A percentile compares a stretch with the other conserved stretches of the same genome.
These are phyloP conservation scores for Exophiala dermatitidis DNA, from an alignment of 2,329 filamentous ascomycete genomes.

Conservation along the genomic window DNA sequence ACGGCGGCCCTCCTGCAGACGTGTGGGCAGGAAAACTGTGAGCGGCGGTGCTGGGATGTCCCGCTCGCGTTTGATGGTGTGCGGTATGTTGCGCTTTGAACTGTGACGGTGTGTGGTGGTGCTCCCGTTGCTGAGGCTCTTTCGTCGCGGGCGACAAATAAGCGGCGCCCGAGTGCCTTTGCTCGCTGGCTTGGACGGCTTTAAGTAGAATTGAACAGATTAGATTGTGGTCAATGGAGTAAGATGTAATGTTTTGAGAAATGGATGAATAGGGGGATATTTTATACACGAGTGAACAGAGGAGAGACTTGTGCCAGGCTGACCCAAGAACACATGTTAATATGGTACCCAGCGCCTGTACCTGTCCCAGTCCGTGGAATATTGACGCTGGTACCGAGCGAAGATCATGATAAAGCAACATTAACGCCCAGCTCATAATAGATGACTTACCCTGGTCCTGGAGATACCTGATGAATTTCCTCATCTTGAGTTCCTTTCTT, in stretches of 20 bases:
- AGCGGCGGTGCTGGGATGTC: slow-evolving; percentile 1
- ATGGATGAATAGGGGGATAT: not conserved
- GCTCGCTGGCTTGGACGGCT: slow-evolving; percentile 19
- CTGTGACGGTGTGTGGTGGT: slow-evolving; percentile 3
- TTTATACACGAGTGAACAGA: too few species aligned
- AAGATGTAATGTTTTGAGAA: too few species aligned
- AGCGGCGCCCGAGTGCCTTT: slow-evolving; percentile 16
- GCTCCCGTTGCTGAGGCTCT: slow-evolving; percentile 18
- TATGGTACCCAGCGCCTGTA: too few species aligned
- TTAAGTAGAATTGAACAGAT: not conserved
- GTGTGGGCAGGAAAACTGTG: slow-evolving; percentile 7
- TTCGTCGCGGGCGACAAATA: slow-evolving; percentile 17
- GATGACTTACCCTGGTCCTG: slow-evolving; percentile 21
- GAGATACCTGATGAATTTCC: slow-evolving; percentile 22
- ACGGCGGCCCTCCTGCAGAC: not conserved
- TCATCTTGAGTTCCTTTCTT: slow-evolving; percentile 8
- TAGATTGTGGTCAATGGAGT: too few species aligned
- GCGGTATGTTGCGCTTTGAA: slow-evolving; percentile 7
- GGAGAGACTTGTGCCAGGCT: too few species aligned
- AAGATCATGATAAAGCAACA: not conserved
- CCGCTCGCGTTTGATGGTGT: slow-evolving; percentile 2
- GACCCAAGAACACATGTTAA: too few species aligned
- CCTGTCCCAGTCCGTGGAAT: too few species aligned
- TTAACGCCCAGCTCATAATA: not conserved
- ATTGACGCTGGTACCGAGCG: not conserved